Base-by-base conservation (phyloP, 129 eudicot genomes). In the Scalesia atractyloides region DNA sequence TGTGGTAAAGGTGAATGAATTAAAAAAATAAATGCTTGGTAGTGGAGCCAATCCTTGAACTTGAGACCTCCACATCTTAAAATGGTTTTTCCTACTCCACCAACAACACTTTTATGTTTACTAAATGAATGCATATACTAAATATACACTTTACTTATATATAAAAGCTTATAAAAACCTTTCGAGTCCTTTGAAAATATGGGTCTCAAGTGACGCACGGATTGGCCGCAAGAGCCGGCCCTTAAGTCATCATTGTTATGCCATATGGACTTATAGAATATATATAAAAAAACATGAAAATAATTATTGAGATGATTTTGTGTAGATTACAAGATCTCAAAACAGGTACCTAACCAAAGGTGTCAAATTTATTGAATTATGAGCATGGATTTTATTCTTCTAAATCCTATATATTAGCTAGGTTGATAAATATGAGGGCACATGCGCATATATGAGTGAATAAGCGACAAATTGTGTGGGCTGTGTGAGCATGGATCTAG, bases 311-410 rank as follows among this genome's bases (percentile, higher is more conserved):
- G 58, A 51, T 36, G 70, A 69, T 59, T 59, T 69, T 77, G 5
- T 69, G 34, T 77, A 60, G 75, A 77, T 77, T 77, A 69, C 33
- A 34, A 61, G 19, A 77, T 69, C 81, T 61, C 57, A 68, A 76
- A 76, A 49, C 60, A 76, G 81, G 68, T 76, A 68, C 33, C 20
- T 34, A 68, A 46, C 6, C 67, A 47, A 46, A 68, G 59, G 33
- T 46, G 51, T 71, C 56, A 48, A 20, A 37, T 61, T 44, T 36
- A 69, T 69, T 69, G 81, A 49, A 48, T 63, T 62, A 70, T 62
- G 76, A 51, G 81, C 81, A 70, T 60, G 70, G 76, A 77, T 77
- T 62, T 51, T 77, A 77, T 77, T 77, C 76, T 62, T 61, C 8
- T 22, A 62, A 68, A 48, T 30, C 37, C 69, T 58, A 26, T 41